Percentiles rank a stretch among this genome's conserved stretches.
These are phyloP conservation scores for Mortierella sp. DNA, from an alignment of 371 early-diverging fungal genomes.

Conservation along the genomic window DNA sequence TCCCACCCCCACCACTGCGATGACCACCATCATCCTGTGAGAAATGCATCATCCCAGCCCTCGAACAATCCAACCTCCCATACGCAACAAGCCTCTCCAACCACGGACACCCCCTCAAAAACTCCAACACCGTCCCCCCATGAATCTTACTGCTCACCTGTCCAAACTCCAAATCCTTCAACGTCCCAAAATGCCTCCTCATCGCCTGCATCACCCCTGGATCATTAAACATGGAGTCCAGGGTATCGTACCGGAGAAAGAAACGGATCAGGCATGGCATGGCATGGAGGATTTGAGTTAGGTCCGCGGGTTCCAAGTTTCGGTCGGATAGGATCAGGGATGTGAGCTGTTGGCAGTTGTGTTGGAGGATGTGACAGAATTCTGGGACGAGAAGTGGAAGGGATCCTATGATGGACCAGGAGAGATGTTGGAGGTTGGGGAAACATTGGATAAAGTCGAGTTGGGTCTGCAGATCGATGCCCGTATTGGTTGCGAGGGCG, in stretches of 20 bases:
- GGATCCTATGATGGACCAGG: constrained; percentile 14
- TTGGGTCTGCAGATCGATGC: constrained; percentile 2
- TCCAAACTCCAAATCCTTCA: constrained; percentile 25
- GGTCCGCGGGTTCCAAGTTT: neutral
- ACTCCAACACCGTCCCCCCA: constrained; percentile 10
- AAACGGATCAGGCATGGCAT: neutral
- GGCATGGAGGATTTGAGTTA: constrained; percentile 13
- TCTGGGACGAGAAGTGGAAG: neutral
- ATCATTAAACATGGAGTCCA: constrained; percentile 21
- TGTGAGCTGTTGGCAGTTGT: constrained; percentile 7
- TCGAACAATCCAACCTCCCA: constrained; percentile 21
- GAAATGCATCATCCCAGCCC: neutral
- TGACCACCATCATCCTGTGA: neutral
- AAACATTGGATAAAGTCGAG: constrained; percentile 6
- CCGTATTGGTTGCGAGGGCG: constrained; percentile 8
- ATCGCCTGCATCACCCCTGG: constrained; percentile 14
- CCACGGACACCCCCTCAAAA: constrained; percentile 14
- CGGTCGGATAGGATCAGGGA: constrained; percentile 19
- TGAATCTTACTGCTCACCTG: constrained; percentile 3
- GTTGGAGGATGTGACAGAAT: constrained; percentile 2
- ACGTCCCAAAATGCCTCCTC: constrained; percentile 12
- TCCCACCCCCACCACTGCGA: too few relatives aligned
- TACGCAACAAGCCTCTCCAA: constrained; percentile 19
- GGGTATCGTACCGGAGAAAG: constrained; percentile 6
- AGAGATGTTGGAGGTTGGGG: constrained; percentile 1